Evolutionary conservation across 768 basidiomycete species (phyloP), one percentile per base, ranked within the genome.

Genomic region (Lentinula lateritia): DNA sequence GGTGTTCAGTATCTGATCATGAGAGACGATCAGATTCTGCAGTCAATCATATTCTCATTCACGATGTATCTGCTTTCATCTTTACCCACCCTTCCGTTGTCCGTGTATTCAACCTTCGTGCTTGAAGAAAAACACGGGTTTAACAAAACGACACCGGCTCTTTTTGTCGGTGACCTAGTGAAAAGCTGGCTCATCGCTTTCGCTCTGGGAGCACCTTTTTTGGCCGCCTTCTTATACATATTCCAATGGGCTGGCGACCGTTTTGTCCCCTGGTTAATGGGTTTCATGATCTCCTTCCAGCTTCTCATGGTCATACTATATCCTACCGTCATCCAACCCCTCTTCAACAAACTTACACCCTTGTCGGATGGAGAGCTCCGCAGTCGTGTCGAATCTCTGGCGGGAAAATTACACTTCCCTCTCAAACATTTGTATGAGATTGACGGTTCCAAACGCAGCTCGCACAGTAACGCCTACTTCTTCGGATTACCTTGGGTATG

Each of bases 381-480:
- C 23, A 76, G 73, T 6, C 80, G 92, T 42, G 91, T 95, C 42
- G 92, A 96, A 68, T 69, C 73, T 0, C 80, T 99, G 15, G 93
- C 95, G 0, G 67, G 75, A 43, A 88, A 87, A 68, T 88, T 98
- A 67, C 86, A 88, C 61, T 99, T 98, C 83, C 96, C 97, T 0
- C 77, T 98, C 61, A 97, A 90, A 69, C 90, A 95, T 72, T 73
- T 99, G 57, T 98, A 96, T 72, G 94, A 97, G 72, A 98, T 98
- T 66, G 95, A 98, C 70, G 97, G 97, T 34, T 94, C 91, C 39
- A 97, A 97, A 78, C 86, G 96, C 52, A 93, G 90, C 74, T 90
- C 92, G 2, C 96, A 99, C 75, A 91, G 89, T 66, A 98, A 98
- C 66, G 95, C 95, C n/a, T 98, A 97, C 77, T 98, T 98, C 80